Percentiles rank a stretch among this genome's conserved stretches.
These are phyloP conservation scores for Pleomassaria siparia DNA, from an alignment of 2,329 filamentous ascomycete species.

Conservation along the genomic window DNA sequence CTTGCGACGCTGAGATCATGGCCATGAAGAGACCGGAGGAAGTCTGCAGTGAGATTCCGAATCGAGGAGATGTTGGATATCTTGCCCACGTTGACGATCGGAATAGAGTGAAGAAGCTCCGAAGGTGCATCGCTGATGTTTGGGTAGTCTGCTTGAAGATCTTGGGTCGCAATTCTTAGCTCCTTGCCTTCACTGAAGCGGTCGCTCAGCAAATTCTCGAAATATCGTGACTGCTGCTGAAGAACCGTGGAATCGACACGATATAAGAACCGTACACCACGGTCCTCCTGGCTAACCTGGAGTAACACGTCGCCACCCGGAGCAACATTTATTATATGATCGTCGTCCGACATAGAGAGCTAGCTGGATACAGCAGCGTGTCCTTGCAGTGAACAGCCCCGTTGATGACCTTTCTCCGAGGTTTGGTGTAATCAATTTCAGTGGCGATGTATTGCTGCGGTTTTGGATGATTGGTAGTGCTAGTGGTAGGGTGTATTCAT, in stretches of 20 bases:
- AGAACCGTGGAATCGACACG: constrained; percentile 62
- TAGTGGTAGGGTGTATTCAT: constrained; percentile 21
- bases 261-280: constrained; percentile 58
- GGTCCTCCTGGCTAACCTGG: constrained; percentile 66
- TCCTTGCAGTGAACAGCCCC: no score
- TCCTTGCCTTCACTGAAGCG: constrained; percentile 64
- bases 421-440: not conserved
- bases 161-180: constrained; percentile 55
- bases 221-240: constrained; percentile 67
- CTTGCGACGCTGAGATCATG: constrained; percentile 46
- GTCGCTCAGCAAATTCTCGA: constrained; percentile 66
- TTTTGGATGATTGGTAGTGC: not conserved
- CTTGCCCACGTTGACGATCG: constrained; percentile 68
- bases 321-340: constrained; percentile 54
- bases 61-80: constrained; percentile 63
- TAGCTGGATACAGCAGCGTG: no score
- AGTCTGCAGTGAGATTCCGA: constrained; percentile 65
- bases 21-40: constrained; percentile 67
- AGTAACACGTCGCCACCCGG: constrained; percentile 66
- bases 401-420: no score
- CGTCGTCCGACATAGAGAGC: no score
- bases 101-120: constrained; percentile 62
- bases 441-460: no score
- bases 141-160: constrained; percentile 50
- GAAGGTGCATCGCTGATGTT: constrained; percentile 53